These are phyloP conservation scores for Punctularia strigosozonata DNA, from an alignment of 768 basidiomycete genomes.

Conservation along the genomic window DNA sequence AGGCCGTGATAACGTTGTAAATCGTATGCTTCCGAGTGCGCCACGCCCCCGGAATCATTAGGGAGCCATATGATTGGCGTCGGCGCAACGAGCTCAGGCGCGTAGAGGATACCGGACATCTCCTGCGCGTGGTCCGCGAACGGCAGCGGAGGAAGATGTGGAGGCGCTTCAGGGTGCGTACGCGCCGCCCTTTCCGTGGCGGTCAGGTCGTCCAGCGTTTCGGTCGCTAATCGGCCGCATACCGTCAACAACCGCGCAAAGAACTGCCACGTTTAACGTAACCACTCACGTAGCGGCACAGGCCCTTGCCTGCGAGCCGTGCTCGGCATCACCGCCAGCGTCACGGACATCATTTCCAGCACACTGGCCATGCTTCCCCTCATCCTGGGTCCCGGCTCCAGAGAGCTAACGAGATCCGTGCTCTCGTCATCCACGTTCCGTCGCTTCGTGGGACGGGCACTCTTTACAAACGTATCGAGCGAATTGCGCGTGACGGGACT, in stretches of 20 bases:
- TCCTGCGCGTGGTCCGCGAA: conserved; percentile 71
- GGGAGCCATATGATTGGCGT: conserved; percentile 79
- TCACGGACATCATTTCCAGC: conserved; percentile 75
- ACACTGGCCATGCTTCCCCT: conserved; percentile 74
- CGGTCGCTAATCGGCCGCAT: conserved; percentile 35
- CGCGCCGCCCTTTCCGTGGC: conserved; percentile 70
- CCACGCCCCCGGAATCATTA: conserved; percentile 64
- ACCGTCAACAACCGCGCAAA: not conserved
- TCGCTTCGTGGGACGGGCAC: conserved; percentile 27
- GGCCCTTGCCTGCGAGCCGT: conserved; percentile 41
- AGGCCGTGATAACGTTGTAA: conserved; percentile 65
- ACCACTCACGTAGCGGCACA: conserved; percentile 52
- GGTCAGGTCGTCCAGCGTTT: conserved; percentile 70
- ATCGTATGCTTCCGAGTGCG: conserved; percentile 64
- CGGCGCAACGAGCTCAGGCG: conserved; percentile 71
- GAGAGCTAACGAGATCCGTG: conserved; percentile 30
- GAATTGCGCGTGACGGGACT: conserved; percentile 47
- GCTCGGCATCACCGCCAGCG: conserved; percentile 63
- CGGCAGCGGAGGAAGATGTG: conserved; percentile 53
- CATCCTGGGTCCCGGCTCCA: conserved; percentile 21
- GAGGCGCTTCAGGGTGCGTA: conserved; percentile 69
- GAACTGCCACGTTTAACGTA: conserved; percentile 3
- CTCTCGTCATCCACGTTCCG: conserved; percentile 35
- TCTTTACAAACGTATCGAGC: conserved; percentile 36
- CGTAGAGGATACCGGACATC: conserved; percentile 69